Base-by-base conservation (phyloP, 805 yeast genomes). In the Phaffomyces thermotolerans region DNA sequence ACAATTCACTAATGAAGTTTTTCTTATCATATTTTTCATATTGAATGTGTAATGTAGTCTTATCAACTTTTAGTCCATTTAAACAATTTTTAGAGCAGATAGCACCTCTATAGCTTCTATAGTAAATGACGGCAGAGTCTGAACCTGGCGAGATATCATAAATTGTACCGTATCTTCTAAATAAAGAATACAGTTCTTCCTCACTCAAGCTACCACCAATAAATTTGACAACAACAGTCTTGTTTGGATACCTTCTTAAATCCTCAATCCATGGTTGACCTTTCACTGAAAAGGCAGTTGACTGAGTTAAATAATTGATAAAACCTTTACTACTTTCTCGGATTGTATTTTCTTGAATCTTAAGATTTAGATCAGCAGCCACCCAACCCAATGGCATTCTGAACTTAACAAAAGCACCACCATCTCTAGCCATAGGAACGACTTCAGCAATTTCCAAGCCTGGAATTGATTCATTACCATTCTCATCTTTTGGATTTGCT, bases 201-300 rank as follows among this genome's bases (percentile, higher is more conserved):
- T 88, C 95, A 0, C 84, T 73, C 46, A 91, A 64, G 6, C 79
- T 71, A 0, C 79, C 78, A 2, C 96, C 97, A 51, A 83, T 88
- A 58, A 83, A 90, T 24, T 72, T 70, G 6, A 91, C 79, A 43
- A 76, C 73, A 22, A 93, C 63, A 13, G 70, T 69, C 8, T 72
- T 64, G 42, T 83, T 78, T 8, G 95, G 95, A 50, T 73, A 76
- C 48, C 96, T 67, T 53, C 86, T 75, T 60, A 93, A 68, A 59
- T 93, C 99, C 65, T 91, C 98, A 47, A 93, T 84, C 96, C 97
- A 91, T 0, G 99, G 99, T 2, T 75, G 69, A 48, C 99, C 99
- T 53, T 84, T 81, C 1, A 93, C 97, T 1, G 84, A 80, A 56
- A 72, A 81, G 42, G 74, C 82, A 46, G 68, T 66, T 2, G 82